A percentile compares a stretch with the other conserved stretches of the same genome.
Conservation (phyloP, 1,139 yeast genomes). For the Nadsonia commutata region DNA sequence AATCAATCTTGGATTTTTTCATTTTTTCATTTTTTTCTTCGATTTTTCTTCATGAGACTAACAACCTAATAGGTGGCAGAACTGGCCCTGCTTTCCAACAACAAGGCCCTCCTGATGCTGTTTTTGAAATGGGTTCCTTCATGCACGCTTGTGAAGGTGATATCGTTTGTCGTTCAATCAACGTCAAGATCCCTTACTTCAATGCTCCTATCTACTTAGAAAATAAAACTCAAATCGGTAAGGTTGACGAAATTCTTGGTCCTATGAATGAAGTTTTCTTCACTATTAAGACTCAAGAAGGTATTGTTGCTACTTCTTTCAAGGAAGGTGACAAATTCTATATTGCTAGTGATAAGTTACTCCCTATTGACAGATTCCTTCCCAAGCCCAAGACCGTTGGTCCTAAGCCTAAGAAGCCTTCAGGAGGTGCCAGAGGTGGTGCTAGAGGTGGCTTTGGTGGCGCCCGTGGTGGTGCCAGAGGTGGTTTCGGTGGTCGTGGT, state of each 20-base stretch:
- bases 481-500: constrained; percentile 27
- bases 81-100: constrained; percentile 44
- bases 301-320: constrained; percentile 87
- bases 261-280: constrained; percentile 94
- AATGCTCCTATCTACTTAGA: constrained; percentile 97
- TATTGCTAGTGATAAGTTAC: constrained; percentile 87
- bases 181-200: constrained; percentile 91
- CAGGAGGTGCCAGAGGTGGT: constrained; percentile 36
- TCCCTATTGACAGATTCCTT: constrained; percentile 89
- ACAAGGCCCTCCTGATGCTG: constrained; percentile 89
- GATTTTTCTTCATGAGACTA: too few relatives aligned
- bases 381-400: constrained; percentile 81
- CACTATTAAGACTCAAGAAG: constrained; percentile 91
- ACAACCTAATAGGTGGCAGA: constrained; percentile 52
- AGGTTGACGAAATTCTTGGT: constrained; percentile 95
- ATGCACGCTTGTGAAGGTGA: constrained; percentile 94
- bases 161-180: constrained; percentile 88
- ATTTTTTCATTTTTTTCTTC: too few relatives aligned
- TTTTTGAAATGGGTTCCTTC: constrained; percentile 84
- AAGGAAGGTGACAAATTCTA: constrained; percentile 91
- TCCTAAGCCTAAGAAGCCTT: constrained; percentile 59
- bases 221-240: constrained; percentile 85
- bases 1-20: not conserved
- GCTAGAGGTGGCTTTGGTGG: constrained; percentile 36
- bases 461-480: constrained; percentile 26